Evolutionary conservation across 805 yeast genomes (phyloP).

Genomic region (Pichia cabralensis): DNA sequence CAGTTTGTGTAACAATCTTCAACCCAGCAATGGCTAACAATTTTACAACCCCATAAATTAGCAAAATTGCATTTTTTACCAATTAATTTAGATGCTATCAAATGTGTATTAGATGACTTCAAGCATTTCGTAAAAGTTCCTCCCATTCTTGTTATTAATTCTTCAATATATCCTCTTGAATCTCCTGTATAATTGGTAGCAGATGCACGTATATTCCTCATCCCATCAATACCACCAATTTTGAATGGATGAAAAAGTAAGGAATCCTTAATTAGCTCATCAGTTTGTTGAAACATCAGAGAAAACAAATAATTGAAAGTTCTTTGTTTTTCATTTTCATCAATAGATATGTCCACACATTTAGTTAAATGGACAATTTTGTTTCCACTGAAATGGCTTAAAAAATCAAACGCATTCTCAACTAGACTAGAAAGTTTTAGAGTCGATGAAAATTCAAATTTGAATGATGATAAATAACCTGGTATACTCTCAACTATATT

Average conservation of each 20-base stretch:
- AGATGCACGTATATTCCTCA: slow-evolving; percentile 47
- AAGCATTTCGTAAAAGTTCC: slow-evolving; percentile 64
- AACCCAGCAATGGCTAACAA: slow-evolving; percentile 80
- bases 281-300: slow-evolving; percentile 44
- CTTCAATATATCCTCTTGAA: slow-evolving; percentile 62
- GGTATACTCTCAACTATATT: neutral
- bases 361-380: too few species aligned
- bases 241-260: slow-evolving; percentile 67
- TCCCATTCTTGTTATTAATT: slow-evolving; percentile 57
- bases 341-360: too few species aligned
- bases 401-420: too few species aligned
- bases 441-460: neutral
- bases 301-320: slow-evolving; percentile 69
- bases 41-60: slow-evolving; percentile 50
- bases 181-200: slow-evolving; percentile 82
- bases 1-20: slow-evolving; percentile 69
- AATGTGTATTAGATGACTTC: slow-evolving; percentile 50
- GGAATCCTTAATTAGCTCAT: slow-evolving; percentile 41
- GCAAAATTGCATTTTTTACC: slow-evolving; percentile 79
- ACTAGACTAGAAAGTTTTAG: slow-evolving; percentile 1
- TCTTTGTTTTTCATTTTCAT: slow-evolving; percentile 18
- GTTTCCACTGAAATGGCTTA: too few species aligned
- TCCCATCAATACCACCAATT: slow-evolving; percentile 38
- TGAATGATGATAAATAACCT: neutral
- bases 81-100: slow-evolving; percentile 53